These are phyloP conservation scores for Plasmodium malariae DNA, from an alignment of 169 alveolate genomes.

Conservation along the genomic window DNA sequence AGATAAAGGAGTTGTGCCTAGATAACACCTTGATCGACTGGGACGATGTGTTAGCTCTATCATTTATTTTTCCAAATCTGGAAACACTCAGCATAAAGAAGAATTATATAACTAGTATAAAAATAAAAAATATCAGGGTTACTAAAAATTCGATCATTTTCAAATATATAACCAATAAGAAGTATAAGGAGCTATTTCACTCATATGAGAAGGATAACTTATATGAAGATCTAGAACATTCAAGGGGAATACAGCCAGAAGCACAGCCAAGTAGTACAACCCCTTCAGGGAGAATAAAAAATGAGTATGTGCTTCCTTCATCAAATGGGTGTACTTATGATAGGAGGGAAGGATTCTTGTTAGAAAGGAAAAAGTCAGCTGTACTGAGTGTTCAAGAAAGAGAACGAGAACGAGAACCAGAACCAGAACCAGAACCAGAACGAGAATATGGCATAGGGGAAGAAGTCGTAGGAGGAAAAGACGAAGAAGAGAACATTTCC, in stretches of 20 bases:
- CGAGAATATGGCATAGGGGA: too few species aligned
- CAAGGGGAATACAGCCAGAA: too few species aligned
- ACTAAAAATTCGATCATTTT: conserved; percentile 2
- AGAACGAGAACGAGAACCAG: too few species aligned
- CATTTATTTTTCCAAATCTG: conserved; percentile 63
- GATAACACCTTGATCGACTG: conserved; percentile 53
- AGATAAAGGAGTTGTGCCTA: conserved; percentile 60
- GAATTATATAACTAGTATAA: conserved; percentile 51
- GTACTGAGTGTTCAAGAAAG: too few species aligned
- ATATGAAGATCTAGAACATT: neutral
- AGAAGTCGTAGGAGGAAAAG: too few species aligned
- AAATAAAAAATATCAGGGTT: conserved; percentile 12
- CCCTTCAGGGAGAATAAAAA: neutral
- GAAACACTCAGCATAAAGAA: conserved; percentile 56
- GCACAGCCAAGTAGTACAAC: too few species aligned
- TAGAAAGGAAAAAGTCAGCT: neutral
- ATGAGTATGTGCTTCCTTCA: neutral
- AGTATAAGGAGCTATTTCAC: neutral
- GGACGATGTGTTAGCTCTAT: conserved; percentile 56
- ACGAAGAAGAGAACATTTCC: too few species aligned
- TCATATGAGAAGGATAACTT: neutral
- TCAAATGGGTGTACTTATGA: neutral
- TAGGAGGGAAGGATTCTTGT: neutral
- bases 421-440: too few species aligned
- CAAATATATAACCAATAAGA: conserved; percentile 20